Conservation (phyloP, 2,329 filamentous ascomycete species). For the Cladosporium sp. region DNA sequence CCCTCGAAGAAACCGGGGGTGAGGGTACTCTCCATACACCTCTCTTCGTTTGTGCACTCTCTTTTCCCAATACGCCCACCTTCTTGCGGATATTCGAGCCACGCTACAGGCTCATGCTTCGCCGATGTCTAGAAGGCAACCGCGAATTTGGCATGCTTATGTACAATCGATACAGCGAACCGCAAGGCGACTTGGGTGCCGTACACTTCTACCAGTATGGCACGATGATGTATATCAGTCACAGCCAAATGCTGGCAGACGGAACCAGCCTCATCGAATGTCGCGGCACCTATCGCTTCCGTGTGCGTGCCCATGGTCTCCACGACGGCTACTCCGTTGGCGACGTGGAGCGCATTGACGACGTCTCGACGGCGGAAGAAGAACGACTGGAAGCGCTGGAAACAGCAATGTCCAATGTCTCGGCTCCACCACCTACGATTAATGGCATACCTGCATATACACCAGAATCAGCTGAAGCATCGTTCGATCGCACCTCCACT, state of each 20-base stretch:
- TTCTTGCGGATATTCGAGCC: slow-evolving; percentile 92
- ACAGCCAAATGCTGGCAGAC: slow-evolving; percentile 72
- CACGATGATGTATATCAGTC: slow-evolving; percentile 74
- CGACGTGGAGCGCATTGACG: slow-evolving; percentile 75
- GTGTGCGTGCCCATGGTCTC: slow-evolving; percentile 63
- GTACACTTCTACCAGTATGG: slow-evolving; percentile 72
- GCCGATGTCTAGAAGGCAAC: slow-evolving; percentile 71
- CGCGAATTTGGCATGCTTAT: slow-evolving; percentile 84
- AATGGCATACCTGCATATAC: slow-evolving; percentile 25
- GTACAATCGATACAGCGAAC: slow-evolving; percentile 58
- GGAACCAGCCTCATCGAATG: slow-evolving; percentile 82
- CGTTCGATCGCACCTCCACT: slow-evolving; percentile 66
- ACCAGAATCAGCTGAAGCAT: slow-evolving; percentile 34
- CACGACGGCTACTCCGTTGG: slow-evolving; percentile 78
- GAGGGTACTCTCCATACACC: slow-evolving; percentile 63
- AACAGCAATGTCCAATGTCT: slow-evolving; percentile 43
- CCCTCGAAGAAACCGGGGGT: slow-evolving; percentile 59
- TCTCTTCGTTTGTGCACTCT: slow-evolving; percentile 79
- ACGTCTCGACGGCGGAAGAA: slow-evolving; percentile 79
- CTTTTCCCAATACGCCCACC: slow-evolving; percentile 80
- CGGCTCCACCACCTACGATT: slow-evolving; percentile 32
- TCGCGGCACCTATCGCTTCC: slow-evolving; percentile 74
- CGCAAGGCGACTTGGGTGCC: slow-evolving; percentile 56
- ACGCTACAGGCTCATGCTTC: slow-evolving; percentile 87
- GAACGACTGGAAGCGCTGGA: slow-evolving; percentile 74